Evolutionary conservation across 1,284 basidiomycete species (phyloP), one percentile per base, ranked within the genome.

Genomic region (Leccinum pachyderme): DNA sequence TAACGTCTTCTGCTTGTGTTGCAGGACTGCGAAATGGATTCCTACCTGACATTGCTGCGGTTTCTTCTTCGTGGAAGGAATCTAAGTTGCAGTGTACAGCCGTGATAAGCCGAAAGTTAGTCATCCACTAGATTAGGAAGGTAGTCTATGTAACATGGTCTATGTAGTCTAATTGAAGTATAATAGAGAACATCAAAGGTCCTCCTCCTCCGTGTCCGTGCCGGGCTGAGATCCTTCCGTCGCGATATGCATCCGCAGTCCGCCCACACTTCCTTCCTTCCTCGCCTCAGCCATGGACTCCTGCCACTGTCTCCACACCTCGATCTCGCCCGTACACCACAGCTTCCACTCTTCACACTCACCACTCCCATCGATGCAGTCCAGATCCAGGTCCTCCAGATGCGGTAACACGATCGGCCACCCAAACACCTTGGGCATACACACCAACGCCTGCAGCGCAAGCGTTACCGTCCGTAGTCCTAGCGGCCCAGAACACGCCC

Each of bases 1-100:
- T 11, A 11, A 18, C 12, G 18, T 39, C 18, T 11, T 39, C 18
- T 22, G 18, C 37, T 39, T 39, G 37, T 9, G 37, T 39, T 18
- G 33, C 18, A 5, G 33, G 27, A 22, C 33, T 25, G 18, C 62
- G 56, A 56, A 68, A 66, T 0, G 65, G 61, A 51, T 65, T 68
- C 29, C 22, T 67, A 37, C 13, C 47, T 8, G 51, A 48, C 60
- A 60, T 64, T 18, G 27, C 6, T 28, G 28, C 18, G n/a, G n/a
- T n/a, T n/a, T n/a, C n/a, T n/a, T n/a, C n/a, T n/a, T n/a, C n/a
- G n/a, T n/a, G n/a, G n/a, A n/a, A n/a, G n/a, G n/a, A n/a, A n/a
- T n/a, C n/a, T n/a, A n/a, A n/a, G n/a, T 18, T 39, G 35, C 35
- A 18, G n/a, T 11, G 35, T 18, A 18, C 35, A 39, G n/a, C 35